phyloP scores from a whole-genome alignment of 2,329 filamentous ascomycete genomes.

The Colletotrichum sp. region DNA sequence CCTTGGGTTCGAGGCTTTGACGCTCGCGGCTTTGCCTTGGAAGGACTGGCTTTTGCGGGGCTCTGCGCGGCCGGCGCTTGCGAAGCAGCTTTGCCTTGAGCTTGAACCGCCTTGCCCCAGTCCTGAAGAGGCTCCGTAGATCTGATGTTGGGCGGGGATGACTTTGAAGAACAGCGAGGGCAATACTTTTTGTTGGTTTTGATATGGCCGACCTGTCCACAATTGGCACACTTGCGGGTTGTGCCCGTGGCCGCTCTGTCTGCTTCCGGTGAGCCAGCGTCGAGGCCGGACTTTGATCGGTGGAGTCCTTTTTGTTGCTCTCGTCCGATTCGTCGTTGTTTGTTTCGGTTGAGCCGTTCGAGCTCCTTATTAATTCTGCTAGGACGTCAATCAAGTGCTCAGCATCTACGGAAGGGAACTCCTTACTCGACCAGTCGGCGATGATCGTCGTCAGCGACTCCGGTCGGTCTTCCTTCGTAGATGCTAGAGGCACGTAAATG shows the following conservation, averaged over 20 bases:
- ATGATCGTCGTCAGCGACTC: constrained; percentile 22
- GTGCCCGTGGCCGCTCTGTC: constrained; percentile 68
- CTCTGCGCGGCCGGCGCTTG: constrained; percentile 7
- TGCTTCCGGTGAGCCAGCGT: constrained; percentile 56
- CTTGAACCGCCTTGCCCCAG: constrained; percentile 17
- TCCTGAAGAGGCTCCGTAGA: constrained; percentile 13
- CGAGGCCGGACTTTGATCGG: constrained; percentile 33
- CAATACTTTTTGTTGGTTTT: constrained; percentile 98
- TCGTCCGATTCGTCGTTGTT: constrained; percentile 85
- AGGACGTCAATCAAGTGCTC: constrained; percentile 27
- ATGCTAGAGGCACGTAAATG: constrained; percentile 22
- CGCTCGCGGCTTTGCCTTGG: constrained; percentile 17
- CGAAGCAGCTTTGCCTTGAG: constrained; percentile 1
- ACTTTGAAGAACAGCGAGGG: constrained; percentile 31
- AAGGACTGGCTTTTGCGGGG: constrained; percentile 18
- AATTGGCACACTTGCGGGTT: constrained; percentile 95
- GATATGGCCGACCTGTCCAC: constrained; percentile 95
- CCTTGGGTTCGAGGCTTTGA: constrained; percentile 25
- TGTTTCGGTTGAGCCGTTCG: constrained; percentile 86
- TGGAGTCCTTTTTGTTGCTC: constrained; percentile 83
- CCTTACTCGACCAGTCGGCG: constrained; percentile 22
- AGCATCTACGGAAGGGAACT: constrained; percentile 11
- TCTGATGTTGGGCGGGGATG: constrained; percentile 15
- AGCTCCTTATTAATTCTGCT: constrained; percentile 75
- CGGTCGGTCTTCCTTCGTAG: constrained; percentile 24